phyloP scores from a whole-genome alignment of 2,329 filamentous ascomycete genomes.

The Colletotrichum higginsianum region DNA sequence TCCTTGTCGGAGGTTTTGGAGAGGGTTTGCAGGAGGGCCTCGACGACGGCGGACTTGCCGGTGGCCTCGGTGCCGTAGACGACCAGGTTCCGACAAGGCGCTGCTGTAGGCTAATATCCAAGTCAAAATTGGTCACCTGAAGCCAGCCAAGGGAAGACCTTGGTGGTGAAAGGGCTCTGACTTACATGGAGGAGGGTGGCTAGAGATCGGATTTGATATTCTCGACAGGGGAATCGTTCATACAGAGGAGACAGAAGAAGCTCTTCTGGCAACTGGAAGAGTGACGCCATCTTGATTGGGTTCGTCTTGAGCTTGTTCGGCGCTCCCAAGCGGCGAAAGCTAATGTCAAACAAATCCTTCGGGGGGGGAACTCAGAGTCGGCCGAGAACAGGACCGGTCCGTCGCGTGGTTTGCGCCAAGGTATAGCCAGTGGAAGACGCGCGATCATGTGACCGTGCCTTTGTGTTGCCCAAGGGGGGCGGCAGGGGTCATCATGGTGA shows the following conservation, averaged over 20 bases:
- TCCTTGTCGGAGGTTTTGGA: conserved; percentile 49
- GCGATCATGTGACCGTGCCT: conserved; percentile 36
- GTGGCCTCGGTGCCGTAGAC: conserved; percentile 89
- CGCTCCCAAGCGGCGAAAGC: not conserved
- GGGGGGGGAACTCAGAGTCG: not conserved
- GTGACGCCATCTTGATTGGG: conserved; percentile 50
- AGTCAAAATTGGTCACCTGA: not conserved
- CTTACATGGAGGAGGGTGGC: conserved; percentile 68
- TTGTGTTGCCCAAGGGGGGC: no score
- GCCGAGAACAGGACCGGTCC: not conserved
- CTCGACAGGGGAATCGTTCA: conserved; percentile 69
- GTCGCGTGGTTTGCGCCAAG: not conserved
- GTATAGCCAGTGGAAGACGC: conserved; percentile 29
- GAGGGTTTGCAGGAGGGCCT: conserved; percentile 70
- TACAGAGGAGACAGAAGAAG: conserved; percentile 61
- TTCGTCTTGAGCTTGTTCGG: not conserved
- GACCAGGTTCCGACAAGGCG: conserved; percentile 81
- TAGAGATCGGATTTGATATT: conserved; percentile 71
- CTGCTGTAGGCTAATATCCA: conserved; percentile 69
- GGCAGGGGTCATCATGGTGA: not conserved
- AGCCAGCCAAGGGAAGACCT: not conserved
- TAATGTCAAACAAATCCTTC: not conserved
- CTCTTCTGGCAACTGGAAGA: conserved; percentile 70
- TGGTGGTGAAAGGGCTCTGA: conserved; percentile 15
- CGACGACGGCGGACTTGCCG: conserved; percentile 83